Evolutionary conservation across 1,284 basidiomycete genomes (phyloP), one percentile per base, ranked within the genome.

Genomic region (Pyrrhoderma lamaoense): DNA sequence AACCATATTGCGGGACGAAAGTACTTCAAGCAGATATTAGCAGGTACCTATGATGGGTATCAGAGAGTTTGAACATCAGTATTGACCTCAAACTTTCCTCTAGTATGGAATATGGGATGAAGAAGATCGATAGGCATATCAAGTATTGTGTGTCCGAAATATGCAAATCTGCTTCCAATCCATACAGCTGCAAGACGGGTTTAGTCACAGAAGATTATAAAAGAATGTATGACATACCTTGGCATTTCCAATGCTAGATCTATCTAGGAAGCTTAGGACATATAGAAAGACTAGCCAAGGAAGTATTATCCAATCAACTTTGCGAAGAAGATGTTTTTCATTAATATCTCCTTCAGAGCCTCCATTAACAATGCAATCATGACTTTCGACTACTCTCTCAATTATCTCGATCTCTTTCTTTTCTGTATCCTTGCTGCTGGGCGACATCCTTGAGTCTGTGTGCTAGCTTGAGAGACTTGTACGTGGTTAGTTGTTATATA

Each of bases 221-320:
- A n/a, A n/a, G n/a, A 5, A 18, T 5, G 38, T 21, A 40, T 14
- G 16, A 56, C 63, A 51, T 50, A 85, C 79, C 67, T 79, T 80
- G 8, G 85, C 85, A 65, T 90, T 89, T 62, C 87, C 88, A 58
- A 91, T 85, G 59, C 84, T 86, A 37, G 85, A 83, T 50, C 88
- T 77, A 66, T 91, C 89, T 45, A 84, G 65, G 66, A 85, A 85
- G 57, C 80, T 81, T 40, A 89, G 69, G 35, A 89, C 70, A 65
- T 88, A 89, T 56, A 90, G 65, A 53, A 90, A 73, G 18, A 80
- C 76, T 44, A 84, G 61, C 81, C 81, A 85, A 8, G 83, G 82
- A 37, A 85, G 71, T 53, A 85, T 71, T 18, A 74, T 71, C 52
- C 72, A 61, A 64, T 86, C 83, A 42, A 87, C 71, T 64, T 82